Base-by-base conservation (phyloP, 1,139 yeast species). In the Pichia sp. region DNA sequence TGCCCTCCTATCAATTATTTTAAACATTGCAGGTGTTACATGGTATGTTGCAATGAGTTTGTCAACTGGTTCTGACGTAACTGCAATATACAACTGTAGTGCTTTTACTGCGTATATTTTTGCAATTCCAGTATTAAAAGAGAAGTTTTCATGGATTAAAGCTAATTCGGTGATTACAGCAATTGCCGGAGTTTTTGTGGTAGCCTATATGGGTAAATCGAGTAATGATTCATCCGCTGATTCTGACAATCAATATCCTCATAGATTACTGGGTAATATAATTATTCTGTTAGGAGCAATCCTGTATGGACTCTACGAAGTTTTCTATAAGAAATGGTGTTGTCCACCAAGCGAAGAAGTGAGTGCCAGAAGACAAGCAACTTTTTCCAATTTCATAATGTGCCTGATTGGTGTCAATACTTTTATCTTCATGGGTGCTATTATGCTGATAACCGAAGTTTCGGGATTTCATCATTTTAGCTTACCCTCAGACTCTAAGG, bases 41-140 rank as follows among this genome's bases (percentile, higher is more conserved):
- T 87, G 96, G 96, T 87, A 85, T 59, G 76, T 85, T 23, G 82
- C 95, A 6, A 85, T 87, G 78, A 71, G 81, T 31, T 65, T 85
- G 61, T 82, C 95, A 1, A 84, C 88, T 36, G 87, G 95, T 0
- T 73, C 88, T 3, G 95, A 87, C 58, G 82, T 87, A 31, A 86
- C 95, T 3, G 95, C 95, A 8, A 87, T 87, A 51, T 87, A 86
- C 65, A 87, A 87, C 65, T 85, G 95, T 58, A 81, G 90, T 10
- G 95, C 95, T 0, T 86, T 87, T 60, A 82, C 90, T 5, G 95
- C 95, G 0, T 82, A 87, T 58, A 77, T 86, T 5, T 86, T 87
- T 64, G 88, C 95, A 3, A 81, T 87, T 31, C 86, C 90, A 2
- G 63, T 87, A 38, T 69, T 87, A 43, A 65, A 71, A 37, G 96